Percentiles rank a stretch among this genome's conserved stretches.
Conservation (phyloP, 2,329 filamentous ascomycete genomes). For the Paraphaeosphaeria minitans region DNA sequence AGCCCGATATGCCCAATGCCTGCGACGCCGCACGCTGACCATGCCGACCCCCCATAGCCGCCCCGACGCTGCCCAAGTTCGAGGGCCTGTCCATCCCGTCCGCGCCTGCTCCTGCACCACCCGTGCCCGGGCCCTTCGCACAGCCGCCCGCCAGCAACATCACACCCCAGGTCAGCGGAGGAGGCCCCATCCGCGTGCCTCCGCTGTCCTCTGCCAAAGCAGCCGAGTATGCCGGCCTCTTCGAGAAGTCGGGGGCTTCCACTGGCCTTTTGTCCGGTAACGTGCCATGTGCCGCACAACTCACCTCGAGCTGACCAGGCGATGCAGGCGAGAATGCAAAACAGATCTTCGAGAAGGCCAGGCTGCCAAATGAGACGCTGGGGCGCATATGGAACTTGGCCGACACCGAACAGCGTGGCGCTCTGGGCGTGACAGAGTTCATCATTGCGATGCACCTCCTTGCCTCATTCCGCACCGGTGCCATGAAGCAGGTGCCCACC, state of each 20-base stretch:
- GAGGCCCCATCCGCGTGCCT: conserved; percentile 80
- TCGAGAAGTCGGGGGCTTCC: conserved; percentile 83
- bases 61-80: conserved; percentile 83
- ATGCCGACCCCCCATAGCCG: conserved; percentile 54
- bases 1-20: background rate
- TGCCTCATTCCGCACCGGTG: conserved; percentile 85
- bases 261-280: conserved; percentile 74
- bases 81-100: conserved; percentile 69
- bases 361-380: conserved; percentile 84
- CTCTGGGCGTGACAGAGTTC: conserved; percentile 86
- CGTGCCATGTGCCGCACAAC: background rate
- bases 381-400: conserved; percentile 96
- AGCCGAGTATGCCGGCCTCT: conserved; percentile 84
- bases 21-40: background rate
- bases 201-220: conserved; percentile 88
- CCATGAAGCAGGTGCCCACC: conserved; percentile 77
- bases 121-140: conserved; percentile 46
- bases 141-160: conserved; percentile 44
- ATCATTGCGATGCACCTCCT: conserved; percentile 98
- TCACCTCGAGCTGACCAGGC: background rate
- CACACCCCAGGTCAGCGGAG: conserved; percentile 39
- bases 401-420: conserved; percentile 90
- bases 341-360: conserved; percentile 92
- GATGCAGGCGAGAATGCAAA: conserved; percentile 78
- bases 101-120: conserved; percentile 26